Conservation (phyloP, 441 rosid genomes). For the Bocquillonia castaneifolia region DNA sequence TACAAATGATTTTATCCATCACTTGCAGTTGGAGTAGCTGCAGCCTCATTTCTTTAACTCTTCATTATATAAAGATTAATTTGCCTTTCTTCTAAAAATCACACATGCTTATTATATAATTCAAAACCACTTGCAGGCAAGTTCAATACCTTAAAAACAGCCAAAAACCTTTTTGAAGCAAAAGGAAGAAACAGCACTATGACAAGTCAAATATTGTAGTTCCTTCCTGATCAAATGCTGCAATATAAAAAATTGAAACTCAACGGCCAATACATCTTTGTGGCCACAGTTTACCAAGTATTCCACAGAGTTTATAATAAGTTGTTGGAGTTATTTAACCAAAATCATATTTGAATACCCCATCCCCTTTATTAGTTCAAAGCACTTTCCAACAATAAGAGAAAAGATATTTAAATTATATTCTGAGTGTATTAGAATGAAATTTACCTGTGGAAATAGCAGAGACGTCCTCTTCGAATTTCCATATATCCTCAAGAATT, state of each 20-base stretch:
- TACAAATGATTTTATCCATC: neutral
- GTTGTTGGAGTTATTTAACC: neutral
- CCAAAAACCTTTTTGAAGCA: neutral
- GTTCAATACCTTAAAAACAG: neutral
- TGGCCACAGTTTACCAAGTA: neutral
- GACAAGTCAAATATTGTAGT: neutral
- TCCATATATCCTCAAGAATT: slow-evolving; percentile 54
- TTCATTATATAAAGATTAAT: neutral
- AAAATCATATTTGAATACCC: neutral
- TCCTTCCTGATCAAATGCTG: no score
- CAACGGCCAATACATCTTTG: neutral
- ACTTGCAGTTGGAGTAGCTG: neutral
- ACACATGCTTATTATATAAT: neutral
- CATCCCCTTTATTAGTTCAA: neutral
- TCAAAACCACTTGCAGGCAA: slow-evolving; percentile 5
- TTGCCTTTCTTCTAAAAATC: neutral
- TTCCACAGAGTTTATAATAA: neutral
- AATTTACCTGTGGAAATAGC: slow-evolving; percentile 44
- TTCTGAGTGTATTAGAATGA: slow-evolving; percentile 2
- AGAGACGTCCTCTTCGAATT: slow-evolving; percentile 34
- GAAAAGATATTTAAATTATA: neutral
- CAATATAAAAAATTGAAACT: neutral
- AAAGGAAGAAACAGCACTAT: neutral
- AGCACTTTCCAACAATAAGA: neutral
- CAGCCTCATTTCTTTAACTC: neutral